Base-by-base conservation (phyloP, 2,329 filamentous ascomycete species). In the Zelopaecilomyces penicillatus region DNA sequence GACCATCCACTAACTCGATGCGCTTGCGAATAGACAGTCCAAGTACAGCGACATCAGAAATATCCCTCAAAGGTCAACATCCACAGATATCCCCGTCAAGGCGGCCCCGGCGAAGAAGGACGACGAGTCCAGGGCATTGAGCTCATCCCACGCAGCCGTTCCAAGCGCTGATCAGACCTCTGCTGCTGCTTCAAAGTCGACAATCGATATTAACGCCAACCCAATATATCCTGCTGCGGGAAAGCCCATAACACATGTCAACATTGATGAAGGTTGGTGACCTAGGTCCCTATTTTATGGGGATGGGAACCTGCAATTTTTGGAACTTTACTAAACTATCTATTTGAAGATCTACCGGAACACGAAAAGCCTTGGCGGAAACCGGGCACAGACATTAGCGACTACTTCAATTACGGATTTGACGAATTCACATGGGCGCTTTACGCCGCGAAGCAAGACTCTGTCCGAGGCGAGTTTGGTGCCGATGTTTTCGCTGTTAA, bases 391-490 rank as follows among this genome's bases (percentile, higher is more conserved):
- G 93, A 98, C 58, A 80, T 95, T 44, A 93, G 86, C 48, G 93
- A 98, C 63, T 97, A 95, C 68, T 97, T 97, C 78, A 97, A 97
- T 71, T 97, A 97, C 66, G 91, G 91, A 47, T 97, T 97, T 60
- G 91, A 97, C 67, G 91, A 97, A 65, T 97, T 96, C 65, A 95
- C 90, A 1, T 98, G 93, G 93, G 86, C 90, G 5, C 78, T 90
- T 43, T 98, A 98, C 63, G 89, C 90, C 30, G 74, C 88, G 48
- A 94, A 95, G 59, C 93, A 97, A 63, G 82, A 93, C 53, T 74
- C 73, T 27, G 74, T 96, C 57, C 79, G 85, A 12, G 80, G 80
- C 52, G 87, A 91, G 54, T 87, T 88, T 54, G 79, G 78, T 46
- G 80, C 84, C 39, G 79, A 83, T 37, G 71, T 73, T 37, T 74